Conservation (phyloP, 2,329 filamentous ascomycete species). For the Sporothrix euskadiensis region DNA sequence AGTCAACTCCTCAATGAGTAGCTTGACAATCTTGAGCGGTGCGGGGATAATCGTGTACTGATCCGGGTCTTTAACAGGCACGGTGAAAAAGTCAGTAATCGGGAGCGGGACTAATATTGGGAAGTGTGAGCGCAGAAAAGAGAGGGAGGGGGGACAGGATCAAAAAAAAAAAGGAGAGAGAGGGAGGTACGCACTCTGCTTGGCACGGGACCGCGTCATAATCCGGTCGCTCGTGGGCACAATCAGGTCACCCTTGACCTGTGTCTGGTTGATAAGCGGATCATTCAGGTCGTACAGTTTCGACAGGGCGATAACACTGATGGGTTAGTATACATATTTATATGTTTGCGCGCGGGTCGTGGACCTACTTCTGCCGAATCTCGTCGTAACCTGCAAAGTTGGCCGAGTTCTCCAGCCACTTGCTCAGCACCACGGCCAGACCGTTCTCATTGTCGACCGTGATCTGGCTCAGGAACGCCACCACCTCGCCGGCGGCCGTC, state of each 20-base stretch:
- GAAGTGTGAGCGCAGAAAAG: conserved; percentile 1
- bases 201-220: conserved; percentile 89
- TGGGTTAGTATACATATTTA: conserved; percentile 21
- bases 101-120: conserved; percentile 29
- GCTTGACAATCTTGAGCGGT: conserved; percentile 92
- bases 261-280: conserved; percentile 71
- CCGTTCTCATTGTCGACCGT: conserved; percentile 77
- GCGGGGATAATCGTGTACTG: conserved; percentile 85
- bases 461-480: conserved; percentile 85
- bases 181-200: conserved; percentile 62
- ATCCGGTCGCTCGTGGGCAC: conserved; percentile 77
- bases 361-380: conserved; percentile 83
- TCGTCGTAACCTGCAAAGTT: conserved; percentile 98
- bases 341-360: background rate
- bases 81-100: conserved; percentile 36
- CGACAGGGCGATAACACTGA: conserved; percentile 83
- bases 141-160: background rate
- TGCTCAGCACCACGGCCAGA: conserved; percentile 83
- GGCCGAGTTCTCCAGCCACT: conserved; percentile 96
- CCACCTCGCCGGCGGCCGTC: conserved; percentile 81
- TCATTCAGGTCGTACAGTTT: conserved; percentile 90
- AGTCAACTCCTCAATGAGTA: conserved; percentile 86
- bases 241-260: conserved; percentile 90
- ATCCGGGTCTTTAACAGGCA: conserved; percentile 66
- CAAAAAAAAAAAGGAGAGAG: conserved; percentile 26